phyloP scores from a whole-genome alignment of 2,329 filamentous ascomycete genomes.

The Orbilia brochopaga region DNA sequence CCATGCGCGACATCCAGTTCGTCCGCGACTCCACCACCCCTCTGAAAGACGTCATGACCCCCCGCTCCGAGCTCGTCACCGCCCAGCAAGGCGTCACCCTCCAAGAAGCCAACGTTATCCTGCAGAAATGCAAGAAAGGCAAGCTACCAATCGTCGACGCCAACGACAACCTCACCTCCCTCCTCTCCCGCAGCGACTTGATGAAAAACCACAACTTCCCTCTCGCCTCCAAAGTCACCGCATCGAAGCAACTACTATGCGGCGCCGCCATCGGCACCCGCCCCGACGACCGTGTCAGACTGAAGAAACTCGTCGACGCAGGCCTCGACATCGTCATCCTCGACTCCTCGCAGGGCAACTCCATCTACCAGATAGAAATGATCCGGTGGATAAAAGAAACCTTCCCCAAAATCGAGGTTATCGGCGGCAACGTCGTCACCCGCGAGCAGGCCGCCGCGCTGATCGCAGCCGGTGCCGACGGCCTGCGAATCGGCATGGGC shows the following conservation, averaged over 20 bases:
- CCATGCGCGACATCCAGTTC: slow-evolving; percentile 97
- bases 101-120: slow-evolving; percentile 86
- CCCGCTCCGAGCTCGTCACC: slow-evolving; percentile 79
- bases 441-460: slow-evolving; percentile 91
- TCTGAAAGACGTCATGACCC: slow-evolving; percentile 88
- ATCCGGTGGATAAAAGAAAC: slow-evolving; percentile 91
- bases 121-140: slow-evolving; percentile 96
- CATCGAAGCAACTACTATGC: slow-evolving; percentile 96
- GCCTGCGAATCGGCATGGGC: slow-evolving; percentile 97
- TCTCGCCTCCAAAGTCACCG: slow-evolving; percentile 90
- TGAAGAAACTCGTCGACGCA: slow-evolving; percentile 87
- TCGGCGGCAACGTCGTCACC: slow-evolving; percentile 97
- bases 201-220: slow-evolving; percentile 99
- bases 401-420: slow-evolving; percentile 86
- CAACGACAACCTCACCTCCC: slow-evolving; percentile 82
- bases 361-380: slow-evolving; percentile 98
- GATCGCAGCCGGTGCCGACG: slow-evolving; percentile 93
- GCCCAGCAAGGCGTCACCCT: slow-evolving; percentile 82
- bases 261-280: slow-evolving; percentile 95
- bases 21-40: slow-evolving; percentile 75
- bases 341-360: slow-evolving; percentile 97
- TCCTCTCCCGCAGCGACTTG: slow-evolving; percentile 91
- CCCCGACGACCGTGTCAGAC: slow-evolving; percentile 85
- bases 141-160: slow-evolving; percentile 92
- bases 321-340: slow-evolving; percentile 94